Evolutionary conservation across 2,329 filamentous ascomycete genomes (phyloP).

Genomic region (Celoporthe dispersa): DNA sequence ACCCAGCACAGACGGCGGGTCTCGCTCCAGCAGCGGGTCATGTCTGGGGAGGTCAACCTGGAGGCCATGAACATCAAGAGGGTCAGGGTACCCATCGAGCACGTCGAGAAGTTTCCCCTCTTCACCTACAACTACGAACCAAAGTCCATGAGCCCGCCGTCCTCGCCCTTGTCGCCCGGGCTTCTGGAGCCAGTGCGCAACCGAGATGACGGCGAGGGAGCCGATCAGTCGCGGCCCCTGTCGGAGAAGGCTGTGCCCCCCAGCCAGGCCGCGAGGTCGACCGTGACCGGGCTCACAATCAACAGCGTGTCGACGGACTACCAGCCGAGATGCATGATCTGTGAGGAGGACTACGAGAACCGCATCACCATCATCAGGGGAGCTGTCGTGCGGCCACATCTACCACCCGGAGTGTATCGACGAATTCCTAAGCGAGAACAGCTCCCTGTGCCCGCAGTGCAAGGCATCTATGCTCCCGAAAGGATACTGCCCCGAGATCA

Average conservation of each 20-base stretch:
- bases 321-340: conserved; percentile 89
- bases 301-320: conserved; percentile 58
- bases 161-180: conserved; percentile 43
- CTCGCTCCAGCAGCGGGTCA: conserved; percentile 70
- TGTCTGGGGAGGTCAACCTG: conserved; percentile 80
- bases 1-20: conserved; percentile 74
- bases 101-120: conserved; percentile 76
- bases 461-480: conserved; percentile 79
- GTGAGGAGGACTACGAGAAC: conserved; percentile 77
- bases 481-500: conserved; percentile 71
- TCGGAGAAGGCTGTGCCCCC: conserved; percentile 33
- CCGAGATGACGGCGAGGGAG: conserved; percentile 23
- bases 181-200: conserved; percentile 27
- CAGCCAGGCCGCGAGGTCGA: conserved; percentile 32
- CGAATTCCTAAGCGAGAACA: conserved; percentile 75
- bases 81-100: conserved; percentile 72
- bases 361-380: conserved; percentile 74
- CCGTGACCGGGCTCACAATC: conserved; percentile 32
- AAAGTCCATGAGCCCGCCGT: conserved; percentile 42
- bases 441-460: conserved; percentile 88
- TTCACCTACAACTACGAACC: conserved; percentile 73
- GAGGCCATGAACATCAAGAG: conserved; percentile 85
- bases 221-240: conserved; percentile 18
- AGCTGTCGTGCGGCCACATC: conserved; percentile 88
- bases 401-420: conserved; percentile 95